phyloP scores from a whole-genome alignment of 352 stramenopile species.

The Phytophthora fragariae region DNA sequence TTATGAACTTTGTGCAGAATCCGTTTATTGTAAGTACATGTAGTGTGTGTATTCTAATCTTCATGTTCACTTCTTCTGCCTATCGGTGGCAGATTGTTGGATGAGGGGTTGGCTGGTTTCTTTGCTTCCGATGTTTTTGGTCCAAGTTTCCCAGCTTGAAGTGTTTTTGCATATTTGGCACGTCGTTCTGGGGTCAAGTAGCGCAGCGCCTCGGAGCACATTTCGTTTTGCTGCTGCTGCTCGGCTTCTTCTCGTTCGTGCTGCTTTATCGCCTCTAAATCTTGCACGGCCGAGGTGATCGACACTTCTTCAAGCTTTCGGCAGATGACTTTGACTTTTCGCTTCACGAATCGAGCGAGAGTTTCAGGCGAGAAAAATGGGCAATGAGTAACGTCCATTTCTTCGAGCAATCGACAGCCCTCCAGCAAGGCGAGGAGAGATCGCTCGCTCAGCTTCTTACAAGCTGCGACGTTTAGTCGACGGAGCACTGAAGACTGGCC shows the following conservation, averaged over 20 bases:
- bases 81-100: constrained; percentile 43
- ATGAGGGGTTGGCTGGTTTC: constrained; percentile 16
- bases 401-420: constrained; percentile 63
- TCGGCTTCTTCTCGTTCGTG: constrained; percentile 31
- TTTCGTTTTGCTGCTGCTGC: constrained; percentile 26
- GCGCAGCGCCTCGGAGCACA: constrained; percentile 26
- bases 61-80: constrained; percentile 37
- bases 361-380: constrained; percentile 59
- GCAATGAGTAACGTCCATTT: constrained; percentile 86
- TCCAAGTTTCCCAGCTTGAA: constrained; percentile 24
- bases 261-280: constrained; percentile 21
- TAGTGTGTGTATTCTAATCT: constrained; percentile 19
- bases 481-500: constrained; percentile 76
- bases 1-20: neutral
- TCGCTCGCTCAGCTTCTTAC: constrained; percentile 79
- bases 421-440: constrained; percentile 63
- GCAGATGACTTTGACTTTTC: constrained; percentile 61
- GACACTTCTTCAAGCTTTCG: constrained; percentile 51
- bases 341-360: constrained; percentile 66
- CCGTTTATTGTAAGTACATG: neutral
- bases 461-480: constrained; percentile 78
- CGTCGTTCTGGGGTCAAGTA: constrained; percentile 38
- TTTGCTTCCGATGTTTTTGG: constrained; percentile 11
- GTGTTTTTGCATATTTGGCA: constrained; percentile 33
- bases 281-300: constrained; percentile 23